These are phyloP conservation scores for Teratosphaeria viscida DNA, from an alignment of 2,329 filamentous ascomycete species.

Conservation along the genomic window DNA sequence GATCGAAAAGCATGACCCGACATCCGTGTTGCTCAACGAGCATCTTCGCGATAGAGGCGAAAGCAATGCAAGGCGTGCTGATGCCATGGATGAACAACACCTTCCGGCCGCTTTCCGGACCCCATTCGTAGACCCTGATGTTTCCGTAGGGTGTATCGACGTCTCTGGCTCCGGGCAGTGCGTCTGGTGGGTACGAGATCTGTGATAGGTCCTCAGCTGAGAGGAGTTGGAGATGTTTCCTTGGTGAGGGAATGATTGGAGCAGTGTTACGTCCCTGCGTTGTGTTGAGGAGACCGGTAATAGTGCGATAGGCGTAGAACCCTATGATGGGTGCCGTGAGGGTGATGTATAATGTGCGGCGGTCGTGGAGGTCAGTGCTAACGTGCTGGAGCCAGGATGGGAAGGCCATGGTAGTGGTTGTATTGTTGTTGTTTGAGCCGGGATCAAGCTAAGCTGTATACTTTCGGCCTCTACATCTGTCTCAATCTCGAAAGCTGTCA, in stretches of 20 bases:
- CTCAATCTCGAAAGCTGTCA: neutral
- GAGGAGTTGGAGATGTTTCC: slow-evolving; percentile 5
- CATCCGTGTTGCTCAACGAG: slow-evolving; percentile 54
- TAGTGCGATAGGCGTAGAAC: slow-evolving; percentile 5
- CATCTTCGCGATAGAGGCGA: slow-evolving; percentile 55
- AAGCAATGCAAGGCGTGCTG: slow-evolving; percentile 61
- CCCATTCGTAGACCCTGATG: slow-evolving; percentile 71
- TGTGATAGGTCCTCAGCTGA: slow-evolving; percentile 10
- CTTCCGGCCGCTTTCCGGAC: slow-evolving; percentile 58
- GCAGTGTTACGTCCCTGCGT: neutral
- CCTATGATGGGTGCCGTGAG: slow-evolving; percentile 9
- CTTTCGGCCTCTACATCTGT: neutral
- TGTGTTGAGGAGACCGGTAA: neutral
- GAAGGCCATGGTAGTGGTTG: neutral
- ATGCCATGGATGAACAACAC: slow-evolving; percentile 73
- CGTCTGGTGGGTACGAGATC: slow-evolving; percentile 55
- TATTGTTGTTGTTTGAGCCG: neutral
- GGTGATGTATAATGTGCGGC: slow-evolving; percentile 13
- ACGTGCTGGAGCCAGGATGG: neutral
- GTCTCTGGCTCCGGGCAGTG: slow-evolving; percentile 58
- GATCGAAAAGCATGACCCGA: slow-evolving; percentile 69
- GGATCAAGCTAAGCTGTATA: neutral
- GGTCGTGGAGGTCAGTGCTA: slow-evolving; percentile 2
- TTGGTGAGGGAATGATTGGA: slow-evolving; percentile 5
- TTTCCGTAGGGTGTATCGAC: slow-evolving; percentile 60